These are phyloP conservation scores for Solanum clarkiae DNA, from an alignment of 257 asterid genomes.

Conservation along the genomic window DNA sequence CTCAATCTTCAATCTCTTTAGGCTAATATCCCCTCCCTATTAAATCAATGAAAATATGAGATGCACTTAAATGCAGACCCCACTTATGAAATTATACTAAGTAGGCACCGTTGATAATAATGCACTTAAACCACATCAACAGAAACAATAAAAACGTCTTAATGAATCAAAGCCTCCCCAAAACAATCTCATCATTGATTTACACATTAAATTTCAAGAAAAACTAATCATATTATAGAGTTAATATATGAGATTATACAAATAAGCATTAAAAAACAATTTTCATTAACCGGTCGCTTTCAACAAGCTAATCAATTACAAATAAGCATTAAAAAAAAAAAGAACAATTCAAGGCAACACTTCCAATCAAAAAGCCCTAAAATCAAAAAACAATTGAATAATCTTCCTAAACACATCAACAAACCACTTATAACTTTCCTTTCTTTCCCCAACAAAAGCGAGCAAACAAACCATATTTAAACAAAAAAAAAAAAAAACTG, in stretches of 20 bases:
- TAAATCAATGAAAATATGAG: background rate
- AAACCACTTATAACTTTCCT: background rate
- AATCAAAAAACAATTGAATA: background rate
- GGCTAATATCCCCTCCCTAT: conserved; percentile 49
- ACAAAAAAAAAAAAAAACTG: background rate
- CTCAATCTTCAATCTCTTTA: conserved; percentile 50
- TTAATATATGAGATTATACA: background rate
- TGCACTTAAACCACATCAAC: background rate
- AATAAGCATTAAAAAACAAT: too few species aligned
- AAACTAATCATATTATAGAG: background rate
- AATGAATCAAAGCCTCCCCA: background rate
- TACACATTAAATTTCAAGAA: background rate
- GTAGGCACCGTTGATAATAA: background rate
- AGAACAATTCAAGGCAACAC: background rate
- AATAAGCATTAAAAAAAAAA: background rate
- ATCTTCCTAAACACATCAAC: background rate
- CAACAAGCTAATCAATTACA: background rate
- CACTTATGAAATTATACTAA: background rate
- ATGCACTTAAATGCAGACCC: background rate
- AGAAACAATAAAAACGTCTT: background rate
- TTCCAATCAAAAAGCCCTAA: background rate
- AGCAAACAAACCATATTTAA: background rate
- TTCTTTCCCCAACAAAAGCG: too few species aligned
- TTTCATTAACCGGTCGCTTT: too few species aligned
- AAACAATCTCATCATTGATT: background rate